Evolutionary conservation across 1,284 basidiomycete genomes (phyloP).

Genomic region (Tilletia walkeri): DNA sequence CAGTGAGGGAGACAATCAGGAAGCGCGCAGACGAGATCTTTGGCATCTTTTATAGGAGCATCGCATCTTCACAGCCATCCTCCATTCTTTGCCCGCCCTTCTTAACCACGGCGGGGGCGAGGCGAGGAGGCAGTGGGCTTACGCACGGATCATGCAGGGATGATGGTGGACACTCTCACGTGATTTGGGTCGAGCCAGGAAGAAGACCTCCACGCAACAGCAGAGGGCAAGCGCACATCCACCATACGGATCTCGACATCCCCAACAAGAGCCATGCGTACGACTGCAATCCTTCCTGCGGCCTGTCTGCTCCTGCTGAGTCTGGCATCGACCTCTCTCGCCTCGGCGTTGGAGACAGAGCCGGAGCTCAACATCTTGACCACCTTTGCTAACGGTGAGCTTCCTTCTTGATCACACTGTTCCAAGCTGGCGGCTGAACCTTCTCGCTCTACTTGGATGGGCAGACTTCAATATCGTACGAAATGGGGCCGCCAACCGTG

Average conservation of each 20-base stretch:
- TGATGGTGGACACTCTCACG: neutral
- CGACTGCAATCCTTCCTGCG: conserved; percentile 3
- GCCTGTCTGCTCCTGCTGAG: conserved; percentile 11
- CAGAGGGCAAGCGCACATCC: too few species aligned
- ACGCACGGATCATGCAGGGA: neutral
- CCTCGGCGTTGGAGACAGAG: conserved; percentile 37
- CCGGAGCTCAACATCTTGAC: conserved; percentile 49
- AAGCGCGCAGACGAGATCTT: too few species aligned
- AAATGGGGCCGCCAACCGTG: conserved; percentile 53
- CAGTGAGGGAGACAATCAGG: too few species aligned
- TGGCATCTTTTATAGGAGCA: too few species aligned
- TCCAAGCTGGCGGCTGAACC: neutral
- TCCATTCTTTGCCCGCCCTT: too few species aligned
- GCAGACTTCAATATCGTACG: conserved; percentile 34
- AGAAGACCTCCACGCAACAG: too few species aligned
- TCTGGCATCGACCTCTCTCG: conserved; percentile 24
- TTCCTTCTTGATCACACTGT: neutral
- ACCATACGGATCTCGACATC: too few species aligned
- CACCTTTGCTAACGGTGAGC: conserved; percentile 42
- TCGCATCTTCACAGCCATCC: too few species aligned
- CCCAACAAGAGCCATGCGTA: neutral
- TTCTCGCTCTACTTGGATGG: neutral
- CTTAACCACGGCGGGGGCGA: too few species aligned
- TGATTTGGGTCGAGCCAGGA: neutral
- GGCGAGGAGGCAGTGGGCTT: too few species aligned